A percentile compares a stretch with the other conserved stretches of the same genome.
These are phyloP conservation scores for Trichothecium sympodiale DNA, from an alignment of 2,329 filamentous ascomycete genomes.

Conservation along the genomic window DNA sequence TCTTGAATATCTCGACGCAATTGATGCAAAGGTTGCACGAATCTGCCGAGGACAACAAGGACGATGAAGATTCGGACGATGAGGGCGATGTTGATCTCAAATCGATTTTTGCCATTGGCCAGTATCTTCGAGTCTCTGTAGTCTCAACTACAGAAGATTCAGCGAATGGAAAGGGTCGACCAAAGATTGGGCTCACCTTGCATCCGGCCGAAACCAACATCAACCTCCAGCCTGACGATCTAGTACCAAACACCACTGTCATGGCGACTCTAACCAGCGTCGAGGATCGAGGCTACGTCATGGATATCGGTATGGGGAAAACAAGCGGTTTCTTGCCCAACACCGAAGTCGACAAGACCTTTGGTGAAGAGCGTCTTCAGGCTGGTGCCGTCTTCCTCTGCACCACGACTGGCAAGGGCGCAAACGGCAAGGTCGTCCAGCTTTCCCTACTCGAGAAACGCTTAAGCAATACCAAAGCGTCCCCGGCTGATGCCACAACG, in stretches of 20 bases:
- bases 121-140: conserved; percentile 80
- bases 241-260: conserved; percentile 65
- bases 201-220: conserved; percentile 70
- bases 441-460: conserved; percentile 65
- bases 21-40: conserved; percentile 69
- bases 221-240: conserved; percentile 58
- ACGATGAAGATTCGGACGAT: conserved; percentile 41
- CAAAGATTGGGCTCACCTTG: conserved; percentile 78
- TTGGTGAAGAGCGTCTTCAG: conserved; percentile 58
- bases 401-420: conserved; percentile 61
- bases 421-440: conserved; percentile 76
- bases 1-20: conserved; percentile 80
- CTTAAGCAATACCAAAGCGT: conserved; percentile 54
- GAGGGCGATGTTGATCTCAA: conserved; percentile 59
- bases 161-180: conserved; percentile 54
- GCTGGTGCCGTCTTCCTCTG: conserved; percentile 80
- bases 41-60: conserved; percentile 40
- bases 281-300: conserved; percentile 91
- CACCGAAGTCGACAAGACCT: conserved; percentile 60
- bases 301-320: conserved; percentile 73
- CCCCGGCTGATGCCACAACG: conserved; percentile 66
- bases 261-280: conserved; percentile 84
- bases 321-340: conserved; percentile 76
- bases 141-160: conserved; percentile 62
- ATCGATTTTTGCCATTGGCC: conserved; percentile 67